Conservation (phyloP, 257 asterid genomes). For the Plantago major region DNA sequence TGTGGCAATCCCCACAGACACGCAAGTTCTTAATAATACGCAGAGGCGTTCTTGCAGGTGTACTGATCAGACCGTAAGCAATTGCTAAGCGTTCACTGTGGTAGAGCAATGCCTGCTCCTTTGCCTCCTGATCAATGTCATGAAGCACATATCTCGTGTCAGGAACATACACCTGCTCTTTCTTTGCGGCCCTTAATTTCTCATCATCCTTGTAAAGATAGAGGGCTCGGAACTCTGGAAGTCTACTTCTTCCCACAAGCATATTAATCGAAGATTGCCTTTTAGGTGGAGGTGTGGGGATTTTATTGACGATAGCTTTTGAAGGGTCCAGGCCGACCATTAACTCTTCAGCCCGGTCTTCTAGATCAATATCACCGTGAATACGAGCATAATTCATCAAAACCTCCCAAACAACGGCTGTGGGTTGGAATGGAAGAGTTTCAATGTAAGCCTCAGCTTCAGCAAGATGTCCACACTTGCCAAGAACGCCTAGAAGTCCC, state of each 20-base stretch:
- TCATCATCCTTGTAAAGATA: conserved; percentile 88
- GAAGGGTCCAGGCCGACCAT: conserved; percentile 66
- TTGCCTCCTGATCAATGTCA: conserved; percentile 98
- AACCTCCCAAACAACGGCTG: conserved; percentile 79
- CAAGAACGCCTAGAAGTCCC: conserved; percentile 76
- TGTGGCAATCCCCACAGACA: conserved; percentile 90
- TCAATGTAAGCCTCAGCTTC: conserved; percentile 72
- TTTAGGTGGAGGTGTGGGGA: conserved; percentile 77
- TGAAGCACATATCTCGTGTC: conserved; percentile 93
- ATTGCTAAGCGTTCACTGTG: conserved; percentile 96
- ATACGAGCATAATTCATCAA: conserved; percentile 86
- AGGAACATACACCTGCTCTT: conserved; percentile 87
- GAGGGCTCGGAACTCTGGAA: conserved; percentile 63
- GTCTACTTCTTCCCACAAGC: conserved; percentile 83
- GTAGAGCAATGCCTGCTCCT: conserved; percentile 89
- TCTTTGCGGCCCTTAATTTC: conserved; percentile 75
- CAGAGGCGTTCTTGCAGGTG: conserved; percentile 84
- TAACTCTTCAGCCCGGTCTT: conserved; percentile 79
- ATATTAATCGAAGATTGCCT: conserved; percentile 62
- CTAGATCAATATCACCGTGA: conserved; percentile 92
- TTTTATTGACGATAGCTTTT: conserved; percentile 55
- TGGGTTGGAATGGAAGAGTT: conserved; percentile 78
- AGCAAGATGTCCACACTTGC: conserved; percentile 76
- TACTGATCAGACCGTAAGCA: conserved; percentile 87
- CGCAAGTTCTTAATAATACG: conserved; percentile 87